Evolutionary conservation across 352 stramenopile genomes (phyloP).

Genomic region (Globisporangium middletonii): DNA sequence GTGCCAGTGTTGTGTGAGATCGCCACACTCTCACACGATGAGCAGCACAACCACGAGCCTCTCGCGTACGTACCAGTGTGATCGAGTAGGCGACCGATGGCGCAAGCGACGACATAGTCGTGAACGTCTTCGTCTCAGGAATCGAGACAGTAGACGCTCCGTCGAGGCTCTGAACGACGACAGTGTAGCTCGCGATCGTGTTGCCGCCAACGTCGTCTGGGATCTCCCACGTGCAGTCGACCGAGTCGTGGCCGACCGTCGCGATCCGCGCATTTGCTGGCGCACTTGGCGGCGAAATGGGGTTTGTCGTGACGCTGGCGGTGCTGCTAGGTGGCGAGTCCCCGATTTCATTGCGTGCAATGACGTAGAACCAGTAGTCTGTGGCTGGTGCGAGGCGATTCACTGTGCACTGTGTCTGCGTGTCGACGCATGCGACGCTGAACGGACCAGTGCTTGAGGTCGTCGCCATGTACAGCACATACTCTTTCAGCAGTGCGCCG

Average conservation of each 20-base stretch:
- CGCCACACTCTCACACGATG: background rate
- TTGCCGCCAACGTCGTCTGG: slow-evolving; percentile 36
- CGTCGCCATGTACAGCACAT: slow-evolving; percentile 24
- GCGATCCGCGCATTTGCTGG: slow-evolving; percentile 25
- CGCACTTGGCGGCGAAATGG: slow-evolving; percentile 19
- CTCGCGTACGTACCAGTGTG: slow-evolving; percentile 32
- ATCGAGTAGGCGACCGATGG: slow-evolving; percentile 30
- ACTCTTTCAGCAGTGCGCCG: slow-evolving; percentile 32
- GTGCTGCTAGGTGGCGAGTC: slow-evolving; percentile 19
- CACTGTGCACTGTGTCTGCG: slow-evolving; percentile 21
- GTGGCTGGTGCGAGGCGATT: slow-evolving; percentile 21
- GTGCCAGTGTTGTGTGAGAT: no score
- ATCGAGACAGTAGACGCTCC: background rate
- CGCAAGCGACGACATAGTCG: slow-evolving; percentile 4
- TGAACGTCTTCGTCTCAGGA: background rate
- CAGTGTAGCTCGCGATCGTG: slow-evolving; percentile 23
- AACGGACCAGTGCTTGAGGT: slow-evolving; percentile 13
- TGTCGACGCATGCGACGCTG: slow-evolving; percentile 15
- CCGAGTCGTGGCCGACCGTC: slow-evolving; percentile 20
- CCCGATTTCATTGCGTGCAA: slow-evolving; percentile 29
- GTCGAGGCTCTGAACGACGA: slow-evolving; percentile 16
- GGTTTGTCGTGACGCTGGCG: slow-evolving; percentile 18
- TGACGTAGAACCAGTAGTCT: slow-evolving; percentile 36
- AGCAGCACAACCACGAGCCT: background rate
- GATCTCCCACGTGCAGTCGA: slow-evolving; percentile 27